phyloP scores from a whole-genome alignment of 306 rosid species.

The Trichosanthes truncata region DNA sequence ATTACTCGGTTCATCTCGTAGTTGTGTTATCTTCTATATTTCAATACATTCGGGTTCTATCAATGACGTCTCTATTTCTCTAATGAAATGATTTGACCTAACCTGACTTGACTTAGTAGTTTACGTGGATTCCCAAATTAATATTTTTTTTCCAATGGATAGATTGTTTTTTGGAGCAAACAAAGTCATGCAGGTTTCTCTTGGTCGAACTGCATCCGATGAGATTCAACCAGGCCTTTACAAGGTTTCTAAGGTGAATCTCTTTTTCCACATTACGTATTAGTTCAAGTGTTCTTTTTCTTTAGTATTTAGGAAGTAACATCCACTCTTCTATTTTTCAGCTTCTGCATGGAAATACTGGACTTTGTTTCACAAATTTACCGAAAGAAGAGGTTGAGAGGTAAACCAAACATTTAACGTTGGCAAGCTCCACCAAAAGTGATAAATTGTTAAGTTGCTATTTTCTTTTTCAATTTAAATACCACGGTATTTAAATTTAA shows the following conservation, averaged over 20 bases:
- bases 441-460: neutral
- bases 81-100: neutral
- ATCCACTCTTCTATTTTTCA: slow-evolving; percentile 10
- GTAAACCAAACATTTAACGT: slow-evolving; percentile 20
- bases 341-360: slow-evolving; percentile 84
- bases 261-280: neutral
- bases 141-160: neutral
- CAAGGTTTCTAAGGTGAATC: slow-evolving; percentile 71
- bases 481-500: neutral
- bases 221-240: slow-evolving; percentile 47
- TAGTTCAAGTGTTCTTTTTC: neutral
- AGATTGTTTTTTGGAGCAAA: slow-evolving; percentile 90
- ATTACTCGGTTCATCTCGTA: too few species aligned
- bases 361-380: slow-evolving; percentile 65
- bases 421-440: neutral
- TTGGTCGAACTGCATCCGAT: slow-evolving; percentile 70
- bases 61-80: neutral
- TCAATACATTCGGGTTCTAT: too few species aligned
- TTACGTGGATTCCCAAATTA: neutral
- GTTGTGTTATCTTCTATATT: too few species aligned
- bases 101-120: neutral
- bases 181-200: slow-evolving; percentile 86
- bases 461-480: neutral
- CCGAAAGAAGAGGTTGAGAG: slow-evolving; percentile 77
- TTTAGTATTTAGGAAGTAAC: neutral